phyloP scores from a whole-genome alignment of 2,329 filamentous ascomycete genomes.

The Microascus cirrosus region DNA sequence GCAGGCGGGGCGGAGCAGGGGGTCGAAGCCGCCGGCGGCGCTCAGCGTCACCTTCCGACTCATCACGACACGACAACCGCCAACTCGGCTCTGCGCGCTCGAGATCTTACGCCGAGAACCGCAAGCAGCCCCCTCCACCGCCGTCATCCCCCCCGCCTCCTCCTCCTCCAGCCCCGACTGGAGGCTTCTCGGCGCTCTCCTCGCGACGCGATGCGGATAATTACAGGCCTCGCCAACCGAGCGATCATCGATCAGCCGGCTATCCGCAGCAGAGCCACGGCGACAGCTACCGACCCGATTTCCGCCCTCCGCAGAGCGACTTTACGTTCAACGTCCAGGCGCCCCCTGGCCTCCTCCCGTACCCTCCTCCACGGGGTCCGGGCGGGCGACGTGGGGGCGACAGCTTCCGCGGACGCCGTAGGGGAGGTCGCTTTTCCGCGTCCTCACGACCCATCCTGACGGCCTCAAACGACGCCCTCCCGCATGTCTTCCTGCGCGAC shows the following conservation, averaged over 20 bases:
- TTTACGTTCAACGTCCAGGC: slow-evolving; percentile 46
- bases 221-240: background rate
- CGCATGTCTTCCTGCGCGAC: slow-evolving; percentile 35
- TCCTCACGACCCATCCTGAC: slow-evolving; percentile 39
- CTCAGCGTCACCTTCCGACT: slow-evolving; percentile 1
- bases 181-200: background rate
- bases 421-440: slow-evolving; percentile 22
- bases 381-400: slow-evolving; percentile 7
- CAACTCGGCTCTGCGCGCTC: background rate
- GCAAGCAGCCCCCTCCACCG: background rate
- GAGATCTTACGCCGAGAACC: background rate
- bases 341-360: slow-evolving; percentile 33
- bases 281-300: slow-evolving; percentile 4
- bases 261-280: background rate
- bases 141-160: background rate
- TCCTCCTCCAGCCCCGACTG: background rate
- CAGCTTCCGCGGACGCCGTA: slow-evolving; percentile 9
- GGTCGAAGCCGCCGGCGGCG: background rate
- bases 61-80: background rate
- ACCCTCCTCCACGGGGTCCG: slow-evolving; percentile 8
- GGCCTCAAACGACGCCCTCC: slow-evolving; percentile 25
- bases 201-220: background rate
- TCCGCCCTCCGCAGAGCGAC: slow-evolving; percentile 28
- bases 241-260: background rate
- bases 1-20: background rate